A percentile compares a stretch with the other conserved stretches of the same genome.
phyloP scores from a whole-genome alignment of 164 flowering plant genomes.

The Aristolochia californica region DNA sequence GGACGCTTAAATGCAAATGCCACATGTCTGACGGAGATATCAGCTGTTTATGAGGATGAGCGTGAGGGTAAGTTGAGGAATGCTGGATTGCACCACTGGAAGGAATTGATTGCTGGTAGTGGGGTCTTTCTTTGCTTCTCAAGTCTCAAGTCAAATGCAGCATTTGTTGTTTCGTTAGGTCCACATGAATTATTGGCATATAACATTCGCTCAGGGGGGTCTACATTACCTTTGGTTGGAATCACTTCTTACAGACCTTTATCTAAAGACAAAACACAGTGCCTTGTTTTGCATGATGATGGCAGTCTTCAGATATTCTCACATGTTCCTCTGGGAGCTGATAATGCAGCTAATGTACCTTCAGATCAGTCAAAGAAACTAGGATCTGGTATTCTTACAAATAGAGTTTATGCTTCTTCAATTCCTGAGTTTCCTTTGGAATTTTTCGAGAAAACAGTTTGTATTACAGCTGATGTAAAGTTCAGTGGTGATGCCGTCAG shows the following conservation, averaged over 20 bases:
- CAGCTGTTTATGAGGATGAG: conserved; percentile 67
- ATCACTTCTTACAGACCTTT: conserved; percentile 84
- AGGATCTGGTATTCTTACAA: conserved; percentile 74
- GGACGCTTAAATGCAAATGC: conserved; percentile 59
- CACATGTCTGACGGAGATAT: conserved; percentile 52
- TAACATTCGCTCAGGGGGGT: conserved; percentile 63
- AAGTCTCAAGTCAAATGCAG: conserved; percentile 61
- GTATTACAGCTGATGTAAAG: conserved; percentile 90
- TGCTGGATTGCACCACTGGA: conserved; percentile 90
- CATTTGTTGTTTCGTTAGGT: conserved; percentile 41
- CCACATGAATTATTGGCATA: conserved; percentile 59
- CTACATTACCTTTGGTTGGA: conserved; percentile 77
- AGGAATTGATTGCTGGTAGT: conserved; percentile 67
- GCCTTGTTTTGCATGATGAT: conserved; percentile 91
- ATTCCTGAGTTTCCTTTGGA: conserved; percentile 99
- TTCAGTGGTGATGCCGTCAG: conserved; percentile 86
- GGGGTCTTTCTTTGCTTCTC: conserved; percentile 86
- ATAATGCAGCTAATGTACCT: conserved; percentile 33
- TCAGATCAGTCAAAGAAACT: conserved; percentile 80
- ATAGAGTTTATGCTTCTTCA: conserved; percentile 58
- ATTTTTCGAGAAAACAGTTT: conserved; percentile 92
- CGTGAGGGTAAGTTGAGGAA: conserved; percentile 60
- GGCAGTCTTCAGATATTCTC: conserved; percentile 96
- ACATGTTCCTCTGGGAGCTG: conserved; percentile 52
- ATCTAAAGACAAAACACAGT: conserved; percentile 81